phyloP scores from a whole-genome alignment of 2,329 filamentous ascomycete genomes.

The Monilinia polystroma region DNA sequence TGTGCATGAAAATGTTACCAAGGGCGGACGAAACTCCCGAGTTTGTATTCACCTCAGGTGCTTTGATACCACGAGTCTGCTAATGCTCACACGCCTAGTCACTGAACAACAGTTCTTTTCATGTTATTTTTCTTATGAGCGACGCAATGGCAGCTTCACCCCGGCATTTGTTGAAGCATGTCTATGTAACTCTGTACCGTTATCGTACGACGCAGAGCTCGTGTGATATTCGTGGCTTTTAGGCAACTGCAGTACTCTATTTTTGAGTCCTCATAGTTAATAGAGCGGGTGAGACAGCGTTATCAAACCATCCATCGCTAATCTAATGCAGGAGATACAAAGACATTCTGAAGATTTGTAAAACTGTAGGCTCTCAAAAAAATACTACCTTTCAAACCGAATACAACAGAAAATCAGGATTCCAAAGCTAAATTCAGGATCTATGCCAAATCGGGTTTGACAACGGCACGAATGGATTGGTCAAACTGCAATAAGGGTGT shows the following conservation, averaged over 20 bases:
- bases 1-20: background rate
- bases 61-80: background rate
- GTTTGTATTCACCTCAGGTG: background rate
- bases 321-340: background rate
- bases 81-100: background rate
- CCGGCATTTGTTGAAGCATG: background rate
- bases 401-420: background rate
- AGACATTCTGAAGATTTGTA: background rate
- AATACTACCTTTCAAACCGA: background rate
- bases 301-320: background rate
- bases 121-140: background rate
- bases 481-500: background rate
- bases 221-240: background rate
- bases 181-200: constrained; percentile 8
- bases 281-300: background rate
- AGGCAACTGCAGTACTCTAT: constrained; percentile 10
- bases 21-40: background rate
- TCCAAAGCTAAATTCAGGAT: background rate
- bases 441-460: background rate
- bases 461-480: background rate
- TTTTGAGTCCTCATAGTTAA: background rate
- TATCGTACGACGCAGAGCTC: constrained; percentile 6
- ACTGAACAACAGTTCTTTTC: background rate
- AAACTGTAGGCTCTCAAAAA: background rate
- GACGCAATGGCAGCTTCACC: background rate